Evolutionary conservation across 1,284 basidiomycete genomes (phyloP), one percentile per base, ranked within the genome.

Genomic region (Fomitopsis betulina): DNA sequence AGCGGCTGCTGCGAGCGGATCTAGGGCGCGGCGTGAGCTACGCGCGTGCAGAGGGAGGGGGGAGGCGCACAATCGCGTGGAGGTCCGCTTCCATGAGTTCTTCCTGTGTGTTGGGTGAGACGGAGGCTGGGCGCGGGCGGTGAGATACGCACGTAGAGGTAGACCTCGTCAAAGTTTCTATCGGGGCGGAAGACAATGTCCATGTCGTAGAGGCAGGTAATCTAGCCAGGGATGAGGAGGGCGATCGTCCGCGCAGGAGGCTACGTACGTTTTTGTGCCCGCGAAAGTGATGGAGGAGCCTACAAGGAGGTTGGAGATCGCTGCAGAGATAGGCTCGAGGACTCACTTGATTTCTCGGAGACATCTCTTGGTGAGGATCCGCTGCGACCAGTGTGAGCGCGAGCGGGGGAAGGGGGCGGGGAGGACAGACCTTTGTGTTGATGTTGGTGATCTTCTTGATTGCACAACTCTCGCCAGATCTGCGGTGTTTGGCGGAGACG

Each of bases 71-170:
- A 72, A 99, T 99, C 21, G 96, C 97, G 70, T 99, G 97, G 19
- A 99, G 82, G 82, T 99, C 97, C 54, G 97, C 97, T 74, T 99
- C 97, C 97, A 99, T 99, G 63, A 98, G 85, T 73, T 98, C 95
- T 78, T 97, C 94, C 89, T 93, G 63, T 35, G 60, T 19, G 37
- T 15, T 43, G 21, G 21, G 6, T 19, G 23, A 23, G 13, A 21
- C n/a, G 23, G 13, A 4, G 4, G 1, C 53, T 13, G 15, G 12
- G 10, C 37, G 21, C 3, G 33, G 25, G 21, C 15, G 8, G 37
- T 5, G 25, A 19, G 3, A 21, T 12, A 76, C 87, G 64, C 63
- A 91, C 89, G 71, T 96, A 96, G 66, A 96, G 88, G 73, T 96
- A 97, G 17, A 97, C 94, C 75, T 97, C 95, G 71, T 95, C 92